Percentiles rank a stretch among this genome's conserved stretches.
Conservation (phyloP, 306 rosid genomes). For the Quercus suber region DNA sequence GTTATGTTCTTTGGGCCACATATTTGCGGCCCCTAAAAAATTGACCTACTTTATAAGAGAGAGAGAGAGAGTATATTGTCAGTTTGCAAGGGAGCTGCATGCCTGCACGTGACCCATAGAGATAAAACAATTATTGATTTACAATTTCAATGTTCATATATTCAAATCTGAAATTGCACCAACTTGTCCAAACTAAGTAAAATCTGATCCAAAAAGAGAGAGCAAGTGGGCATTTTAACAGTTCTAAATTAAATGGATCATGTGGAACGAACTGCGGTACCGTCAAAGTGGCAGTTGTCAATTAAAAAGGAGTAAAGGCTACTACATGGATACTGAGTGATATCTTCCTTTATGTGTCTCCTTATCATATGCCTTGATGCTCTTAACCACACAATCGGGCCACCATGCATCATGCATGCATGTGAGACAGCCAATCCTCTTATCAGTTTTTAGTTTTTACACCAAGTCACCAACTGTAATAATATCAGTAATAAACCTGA, state of each 20-base stretch:
- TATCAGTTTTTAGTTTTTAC: background rate
- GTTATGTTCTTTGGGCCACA: background rate
- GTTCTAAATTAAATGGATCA: no score
- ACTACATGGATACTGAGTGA: background rate
- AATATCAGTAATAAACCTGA: background rate
- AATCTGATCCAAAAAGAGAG: no score
- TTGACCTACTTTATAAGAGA: background rate
- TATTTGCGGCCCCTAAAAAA: background rate
- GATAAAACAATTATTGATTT: no score
- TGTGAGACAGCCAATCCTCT: background rate
- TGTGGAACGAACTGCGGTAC: no score
- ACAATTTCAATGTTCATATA: no score
- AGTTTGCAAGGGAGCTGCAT: background rate
- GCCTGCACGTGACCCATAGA: no score
- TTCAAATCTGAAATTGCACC: no score
- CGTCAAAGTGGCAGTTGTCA: no score
- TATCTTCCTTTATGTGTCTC: background rate
- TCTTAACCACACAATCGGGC: background rate
- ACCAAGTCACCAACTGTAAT: background rate
- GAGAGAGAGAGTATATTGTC: background rate
- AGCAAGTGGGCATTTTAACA: no score
- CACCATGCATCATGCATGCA: background rate
- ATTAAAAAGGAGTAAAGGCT: no score
- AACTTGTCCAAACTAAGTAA: no score
- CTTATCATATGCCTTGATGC: background rate